Evolutionary conservation across 345 rosid genomes (phyloP).

Genomic region (Populus ilicifolia): DNA sequence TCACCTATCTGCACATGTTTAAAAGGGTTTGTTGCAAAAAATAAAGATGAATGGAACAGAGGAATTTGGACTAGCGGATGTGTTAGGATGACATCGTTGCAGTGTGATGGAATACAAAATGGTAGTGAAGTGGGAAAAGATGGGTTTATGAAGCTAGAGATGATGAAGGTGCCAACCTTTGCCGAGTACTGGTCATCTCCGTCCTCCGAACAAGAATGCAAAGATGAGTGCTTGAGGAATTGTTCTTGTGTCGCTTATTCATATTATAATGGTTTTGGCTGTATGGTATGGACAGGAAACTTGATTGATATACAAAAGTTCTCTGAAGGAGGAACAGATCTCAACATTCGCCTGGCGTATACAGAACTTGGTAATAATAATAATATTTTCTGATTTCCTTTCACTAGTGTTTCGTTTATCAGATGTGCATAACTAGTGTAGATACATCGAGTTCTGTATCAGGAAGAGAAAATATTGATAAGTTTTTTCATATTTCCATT

Average conservation of each 20-base stretch:
- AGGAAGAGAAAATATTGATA: too few relatives aligned
- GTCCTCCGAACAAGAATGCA: conserved; percentile 25
- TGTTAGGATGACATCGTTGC: conserved; percentile 14
- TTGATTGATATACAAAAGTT: conserved; percentile 15
- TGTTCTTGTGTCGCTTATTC: conserved; percentile 29
- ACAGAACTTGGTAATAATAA: conserved; percentile 6
- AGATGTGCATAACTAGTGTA: background rate
- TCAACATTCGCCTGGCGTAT: conserved; percentile 10
- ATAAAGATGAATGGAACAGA: conserved; percentile 20
- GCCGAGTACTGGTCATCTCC: conserved; percentile 6
- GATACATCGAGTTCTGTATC: too few relatives aligned
- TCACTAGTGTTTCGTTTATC: too few relatives aligned
- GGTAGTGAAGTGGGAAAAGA: conserved; percentile 7
- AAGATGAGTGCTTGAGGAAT: too few relatives aligned
- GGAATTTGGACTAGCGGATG: conserved; percentile 34
- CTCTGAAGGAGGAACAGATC: conserved; percentile 3
- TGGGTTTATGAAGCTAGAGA: conserved; percentile 16
- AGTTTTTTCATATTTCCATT: too few relatives aligned
- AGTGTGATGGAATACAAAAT: conserved; percentile 10
- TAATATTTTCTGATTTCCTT: background rate
- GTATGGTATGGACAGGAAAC: conserved; percentile 13
- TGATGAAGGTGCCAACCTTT: conserved; percentile 15
- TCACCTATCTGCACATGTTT: too few relatives aligned
- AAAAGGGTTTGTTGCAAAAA: conserved; percentile 11
- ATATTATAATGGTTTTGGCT: conserved; percentile 3